Percentiles rank a stretch among this genome's conserved stretches.
These are phyloP conservation scores for Globisporangium nagaii DNA, from an alignment of 352 stramenopile genomes.

Conservation along the genomic window DNA sequence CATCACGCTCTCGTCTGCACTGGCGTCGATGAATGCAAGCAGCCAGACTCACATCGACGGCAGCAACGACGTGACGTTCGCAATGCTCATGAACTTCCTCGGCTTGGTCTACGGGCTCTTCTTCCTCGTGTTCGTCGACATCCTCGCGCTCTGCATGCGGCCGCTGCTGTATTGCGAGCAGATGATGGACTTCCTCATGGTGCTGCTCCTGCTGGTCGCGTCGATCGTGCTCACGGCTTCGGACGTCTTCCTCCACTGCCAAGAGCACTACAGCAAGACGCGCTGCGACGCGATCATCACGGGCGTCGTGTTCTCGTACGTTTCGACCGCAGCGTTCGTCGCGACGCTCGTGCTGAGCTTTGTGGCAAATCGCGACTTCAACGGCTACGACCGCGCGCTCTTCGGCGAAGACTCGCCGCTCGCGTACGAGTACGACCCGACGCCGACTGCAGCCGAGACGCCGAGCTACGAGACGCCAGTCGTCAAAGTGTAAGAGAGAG, in stretches of 20 bases:
- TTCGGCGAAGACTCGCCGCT: slow-evolving; percentile 13
- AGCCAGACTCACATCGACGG: background rate
- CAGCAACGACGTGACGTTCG: slow-evolving; percentile 9
- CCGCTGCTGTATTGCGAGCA: slow-evolving; percentile 13
- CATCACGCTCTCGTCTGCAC: slow-evolving; percentile 6
- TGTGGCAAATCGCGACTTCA: background rate
- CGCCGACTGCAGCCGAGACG: slow-evolving; percentile 1
- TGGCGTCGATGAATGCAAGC: background rate
- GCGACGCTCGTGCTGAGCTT: slow-evolving; percentile 9
- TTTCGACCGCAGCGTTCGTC: slow-evolving; percentile 2
- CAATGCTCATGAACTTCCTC: slow-evolving; percentile 12
- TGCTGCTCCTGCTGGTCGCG: slow-evolving; percentile 9
- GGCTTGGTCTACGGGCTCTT: slow-evolving; percentile 12
- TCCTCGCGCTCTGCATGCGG: slow-evolving; percentile 11
- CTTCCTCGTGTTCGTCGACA: slow-evolving; percentile 14
- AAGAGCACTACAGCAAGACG: background rate
- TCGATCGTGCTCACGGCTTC: slow-evolving; percentile 12
- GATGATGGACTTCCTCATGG: slow-evolving; percentile 11
- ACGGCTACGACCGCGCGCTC: slow-evolving; percentile 8
- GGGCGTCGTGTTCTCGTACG: slow-evolving; percentile 5
- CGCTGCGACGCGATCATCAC: slow-evolving; percentile 1
- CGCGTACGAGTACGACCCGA: slow-evolving; percentile 13
- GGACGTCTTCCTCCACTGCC: slow-evolving; percentile 2
- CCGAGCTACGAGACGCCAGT: background rate
- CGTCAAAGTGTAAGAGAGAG: slow-evolving; percentile 2